Evolutionary conservation across 768 basidiomycete genomes (phyloP), one percentile per base, ranked within the genome.

Genomic region (Kwoniella dendrophila): DNA sequence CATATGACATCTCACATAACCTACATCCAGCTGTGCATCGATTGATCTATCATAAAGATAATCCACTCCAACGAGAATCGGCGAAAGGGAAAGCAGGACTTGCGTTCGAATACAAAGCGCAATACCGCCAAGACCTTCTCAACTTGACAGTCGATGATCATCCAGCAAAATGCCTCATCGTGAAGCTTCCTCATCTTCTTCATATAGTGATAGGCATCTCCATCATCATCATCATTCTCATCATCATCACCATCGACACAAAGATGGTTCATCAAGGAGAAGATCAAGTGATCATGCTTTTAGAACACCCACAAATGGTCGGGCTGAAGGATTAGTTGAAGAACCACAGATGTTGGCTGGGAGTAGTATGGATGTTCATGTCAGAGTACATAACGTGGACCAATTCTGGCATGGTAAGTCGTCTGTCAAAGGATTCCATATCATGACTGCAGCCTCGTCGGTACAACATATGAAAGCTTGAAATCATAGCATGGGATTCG

Each of bases 331-430:
- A 18, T 4, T 48, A 34, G 34, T 24, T 12, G 60, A 53, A 34
- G 50, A 52, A 26, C 27, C 52, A 16, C 45, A 59, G n/a, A 40
- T 33, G 2, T 38, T 65, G 7, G 57, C 20, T n/a, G 63, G 63
- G 20, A 58, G 63, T 2, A 65, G 63, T 56, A 65, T 59, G 57
- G 60, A 56, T 29, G 63, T 69, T 14, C 62, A 73, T 59, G 58
- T 73, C 29, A 40, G 69, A 7, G 72, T 73, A 20, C 65, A 73
- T 51, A 65, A 30, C 34, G 43, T 60, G 3, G 72, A 73, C 24
- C 69, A 71, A 59, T 73, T 73, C 62, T 73, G 72, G 72, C 57
- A 64, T 24, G 72, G 72, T 71, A 29, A 40, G 71, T 68, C 20
- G 51, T n/a, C n/a, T n/a, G n/a, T n/a, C n/a, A n/a, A n/a, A n/a